These are phyloP conservation scores for Daldinia eschscholtzii DNA, from an alignment of 2,329 filamentous ascomycete species.

Conservation along the genomic window DNA sequence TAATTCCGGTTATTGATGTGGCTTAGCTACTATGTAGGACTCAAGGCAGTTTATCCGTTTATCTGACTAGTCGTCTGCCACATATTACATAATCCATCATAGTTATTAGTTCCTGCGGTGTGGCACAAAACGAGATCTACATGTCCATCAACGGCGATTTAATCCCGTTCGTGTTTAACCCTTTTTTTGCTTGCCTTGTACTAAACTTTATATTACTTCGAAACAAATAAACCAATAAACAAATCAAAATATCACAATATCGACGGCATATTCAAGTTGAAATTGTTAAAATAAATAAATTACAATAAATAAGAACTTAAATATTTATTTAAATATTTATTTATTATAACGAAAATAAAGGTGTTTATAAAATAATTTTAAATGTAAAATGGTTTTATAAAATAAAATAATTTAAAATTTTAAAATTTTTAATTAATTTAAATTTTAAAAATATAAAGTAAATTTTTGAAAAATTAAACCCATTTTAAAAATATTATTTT, in stretches of 20 bases:
- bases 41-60: not conserved
- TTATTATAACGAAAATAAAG: no score
- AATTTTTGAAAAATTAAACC: no score
- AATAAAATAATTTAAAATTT: no score
- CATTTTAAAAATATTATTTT: no score
- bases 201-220: not conserved
- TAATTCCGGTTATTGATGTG: conserved; percentile 1
- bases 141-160: not conserved
- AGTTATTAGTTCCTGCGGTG: not conserved
- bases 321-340: no score
- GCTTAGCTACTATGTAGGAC: not conserved
- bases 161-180: not conserved
- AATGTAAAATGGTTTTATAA: no score
- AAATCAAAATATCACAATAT: not conserved
- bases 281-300: not conserved
- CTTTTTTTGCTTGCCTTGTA: not conserved
- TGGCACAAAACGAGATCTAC: not conserved
- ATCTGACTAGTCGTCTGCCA: not conserved
- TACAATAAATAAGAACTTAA: no score
- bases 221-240: not conserved
- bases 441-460: no score
- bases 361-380: no score
- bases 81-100: not conserved
- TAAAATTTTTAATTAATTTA: no score
- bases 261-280: not conserved